Conservation (phyloP, 2,329 filamentous ascomycete species). For the Diaporthe ampelina region DNA sequence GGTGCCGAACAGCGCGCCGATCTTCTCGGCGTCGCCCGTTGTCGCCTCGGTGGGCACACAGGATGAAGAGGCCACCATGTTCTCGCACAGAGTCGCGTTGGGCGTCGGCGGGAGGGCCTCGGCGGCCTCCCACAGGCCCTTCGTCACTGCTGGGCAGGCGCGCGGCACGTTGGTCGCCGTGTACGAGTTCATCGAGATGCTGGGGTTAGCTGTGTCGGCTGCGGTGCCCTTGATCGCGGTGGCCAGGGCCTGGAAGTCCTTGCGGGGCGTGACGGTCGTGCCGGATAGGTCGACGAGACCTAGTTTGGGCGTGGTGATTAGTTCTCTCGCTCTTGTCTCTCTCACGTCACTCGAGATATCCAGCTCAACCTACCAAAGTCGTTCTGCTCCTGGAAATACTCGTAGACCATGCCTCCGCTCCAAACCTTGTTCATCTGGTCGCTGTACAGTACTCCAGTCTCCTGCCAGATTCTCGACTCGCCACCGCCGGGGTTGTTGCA, state of each 20-base stretch:
- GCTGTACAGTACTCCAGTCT: conserved; percentile 86
- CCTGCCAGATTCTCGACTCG: conserved; percentile 82
- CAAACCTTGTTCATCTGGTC: conserved; percentile 86
- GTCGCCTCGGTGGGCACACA: conserved; percentile 79
- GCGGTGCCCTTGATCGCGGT: conserved; percentile 79
- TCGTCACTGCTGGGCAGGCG: conserved; percentile 76
- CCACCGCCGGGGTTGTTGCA: conserved; percentile 80
- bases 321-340: not conserved
- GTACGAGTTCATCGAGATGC: conserved; percentile 78
- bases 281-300: conserved; percentile 75
- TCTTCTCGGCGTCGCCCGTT: conserved; percentile 69
- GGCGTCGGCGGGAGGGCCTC: conserved; percentile 84
- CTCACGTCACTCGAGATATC: not conserved
- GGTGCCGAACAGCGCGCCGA: conserved; percentile 78
- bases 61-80: conserved; percentile 82
- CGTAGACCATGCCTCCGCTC: conserved; percentile 98
- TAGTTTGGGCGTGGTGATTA: conserved; percentile 47
- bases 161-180: conserved; percentile 77
- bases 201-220: conserved; percentile 74
- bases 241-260: conserved; percentile 80
- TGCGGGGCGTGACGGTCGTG: conserved; percentile 68
- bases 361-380: conserved; percentile 56
- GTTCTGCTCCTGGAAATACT: conserved; percentile 95
- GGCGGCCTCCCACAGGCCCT: conserved; percentile 80
- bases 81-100: conserved; percentile 83